Percentiles rank a stretch among this genome's conserved stretches.
Evolutionary conservation across 495 filamentous ascomycete species (phyloP).

Genomic region (Aspergillus avenaceus): DNA sequence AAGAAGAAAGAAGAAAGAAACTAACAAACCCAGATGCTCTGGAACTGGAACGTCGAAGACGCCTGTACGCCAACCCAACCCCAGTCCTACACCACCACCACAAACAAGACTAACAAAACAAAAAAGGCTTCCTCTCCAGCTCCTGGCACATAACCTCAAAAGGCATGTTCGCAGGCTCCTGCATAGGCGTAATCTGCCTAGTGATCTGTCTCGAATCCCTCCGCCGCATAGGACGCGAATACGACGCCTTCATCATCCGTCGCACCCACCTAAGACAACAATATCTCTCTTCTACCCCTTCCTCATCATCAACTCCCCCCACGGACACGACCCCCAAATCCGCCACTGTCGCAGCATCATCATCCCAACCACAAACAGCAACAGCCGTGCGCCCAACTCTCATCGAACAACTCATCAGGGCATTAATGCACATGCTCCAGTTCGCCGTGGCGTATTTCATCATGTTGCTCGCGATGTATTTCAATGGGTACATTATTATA

Average conservation of each 20-base stretch:
- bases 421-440: constrained; percentile 59
- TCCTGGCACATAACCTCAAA: constrained; percentile 60
- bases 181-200: constrained; percentile 63
- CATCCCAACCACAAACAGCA: not conserved
- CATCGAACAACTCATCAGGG: constrained; percentile 58
- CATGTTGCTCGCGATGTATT: constrained; percentile 68
- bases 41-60: constrained; percentile 73
- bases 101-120: not conserved
- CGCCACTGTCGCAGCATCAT: too few species aligned
- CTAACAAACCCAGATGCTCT: constrained; percentile 55
- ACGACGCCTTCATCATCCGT: constrained; percentile 54
- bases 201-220: constrained; percentile 62
- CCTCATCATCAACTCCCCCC: not conserved
- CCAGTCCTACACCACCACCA: not conserved
- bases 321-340: not conserved
- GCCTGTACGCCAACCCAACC: constrained; percentile 40
- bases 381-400: constrained; percentile 42
- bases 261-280: constrained; percentile 24
- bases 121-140: constrained; percentile 53
- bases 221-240: constrained; percentile 54
- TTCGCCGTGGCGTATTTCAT: constrained; percentile 69
- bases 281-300: constrained; percentile 4
- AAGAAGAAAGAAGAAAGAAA: not conserved
- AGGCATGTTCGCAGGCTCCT: constrained; percentile 64
- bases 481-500: constrained; percentile 61